phyloP scores from a whole-genome alignment of 345 rosid species.

The Syzygium grande region DNA sequence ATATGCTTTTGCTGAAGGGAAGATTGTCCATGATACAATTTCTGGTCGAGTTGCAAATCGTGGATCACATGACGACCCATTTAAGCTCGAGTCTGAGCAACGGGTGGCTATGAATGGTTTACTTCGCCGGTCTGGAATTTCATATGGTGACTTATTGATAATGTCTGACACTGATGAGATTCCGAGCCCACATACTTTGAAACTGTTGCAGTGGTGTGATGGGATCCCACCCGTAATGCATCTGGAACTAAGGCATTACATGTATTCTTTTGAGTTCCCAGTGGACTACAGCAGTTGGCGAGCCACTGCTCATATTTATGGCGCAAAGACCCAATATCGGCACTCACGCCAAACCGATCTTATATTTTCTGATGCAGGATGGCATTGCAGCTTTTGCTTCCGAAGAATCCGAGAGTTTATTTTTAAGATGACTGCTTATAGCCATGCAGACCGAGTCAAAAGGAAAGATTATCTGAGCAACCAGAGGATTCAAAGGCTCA shows the following conservation, averaged over 20 bases:
- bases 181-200: constrained; percentile 77
- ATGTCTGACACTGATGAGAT: constrained; percentile 86
- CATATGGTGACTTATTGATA: constrained; percentile 59
- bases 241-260: constrained; percentile 66
- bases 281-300: constrained; percentile 92
- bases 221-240: constrained; percentile 63
- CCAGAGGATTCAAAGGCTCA: constrained; percentile 51
- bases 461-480: constrained; percentile 34
- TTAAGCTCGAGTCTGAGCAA: constrained; percentile 55
- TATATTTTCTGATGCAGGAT: constrained; percentile 79
- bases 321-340: constrained; percentile 45
- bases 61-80: constrained; percentile 46
- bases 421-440: constrained; percentile 87
- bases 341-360: constrained; percentile 65
- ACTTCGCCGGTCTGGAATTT: constrained; percentile 51
- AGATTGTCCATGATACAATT: constrained; percentile 53
- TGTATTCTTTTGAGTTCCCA: constrained; percentile 88
- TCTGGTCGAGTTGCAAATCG: constrained; percentile 35
- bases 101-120: constrained; percentile 58
- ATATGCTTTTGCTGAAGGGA: constrained; percentile 52
- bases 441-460: constrained; percentile 85
- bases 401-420: constrained; percentile 52
- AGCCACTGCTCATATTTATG: constrained; percentile 45
- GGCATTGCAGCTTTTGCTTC: constrained; percentile 97
- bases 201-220: constrained; percentile 74